phyloP scores from a whole-genome alignment of 257 asterid genomes.

The Rehmannia glutinosa region DNA sequence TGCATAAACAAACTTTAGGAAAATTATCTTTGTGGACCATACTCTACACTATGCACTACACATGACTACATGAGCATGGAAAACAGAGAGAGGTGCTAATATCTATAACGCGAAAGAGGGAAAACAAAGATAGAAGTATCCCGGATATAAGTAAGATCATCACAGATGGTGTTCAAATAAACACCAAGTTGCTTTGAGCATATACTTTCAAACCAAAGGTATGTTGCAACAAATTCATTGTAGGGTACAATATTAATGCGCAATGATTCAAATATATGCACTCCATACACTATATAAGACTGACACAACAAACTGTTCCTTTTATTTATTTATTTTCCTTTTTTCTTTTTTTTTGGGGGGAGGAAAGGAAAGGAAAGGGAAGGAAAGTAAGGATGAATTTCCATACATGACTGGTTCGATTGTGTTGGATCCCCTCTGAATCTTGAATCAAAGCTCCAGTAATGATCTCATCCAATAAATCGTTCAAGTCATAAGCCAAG shows the following conservation, averaged over 20 bases:
- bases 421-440: conserved; percentile 23
- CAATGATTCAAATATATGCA: no score
- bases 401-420: conserved; percentile 28
- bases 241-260: no score
- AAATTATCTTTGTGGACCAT: no score
- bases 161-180: background rate
- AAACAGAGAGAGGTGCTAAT: no score
- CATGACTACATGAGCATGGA: no score
- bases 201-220: background rate
- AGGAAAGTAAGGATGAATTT: conserved; percentile 39
- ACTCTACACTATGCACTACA: no score
- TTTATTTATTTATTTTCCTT: no score
- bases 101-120: background rate
- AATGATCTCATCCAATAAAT: conserved; percentile 56
- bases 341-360: no score
- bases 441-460: conserved; percentile 37
- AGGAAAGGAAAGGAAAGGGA: no score
- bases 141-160: background rate
- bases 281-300: background rate
- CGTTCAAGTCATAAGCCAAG: conserved; percentile 66
- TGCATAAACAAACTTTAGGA: no score
- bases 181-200: background rate
- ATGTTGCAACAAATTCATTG: no score
- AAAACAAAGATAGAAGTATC: background rate
- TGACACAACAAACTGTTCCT: no score